phyloP scores from a whole-genome alignment of 2,329 filamentous ascomycete genomes.

The Fusarium secorum region DNA sequence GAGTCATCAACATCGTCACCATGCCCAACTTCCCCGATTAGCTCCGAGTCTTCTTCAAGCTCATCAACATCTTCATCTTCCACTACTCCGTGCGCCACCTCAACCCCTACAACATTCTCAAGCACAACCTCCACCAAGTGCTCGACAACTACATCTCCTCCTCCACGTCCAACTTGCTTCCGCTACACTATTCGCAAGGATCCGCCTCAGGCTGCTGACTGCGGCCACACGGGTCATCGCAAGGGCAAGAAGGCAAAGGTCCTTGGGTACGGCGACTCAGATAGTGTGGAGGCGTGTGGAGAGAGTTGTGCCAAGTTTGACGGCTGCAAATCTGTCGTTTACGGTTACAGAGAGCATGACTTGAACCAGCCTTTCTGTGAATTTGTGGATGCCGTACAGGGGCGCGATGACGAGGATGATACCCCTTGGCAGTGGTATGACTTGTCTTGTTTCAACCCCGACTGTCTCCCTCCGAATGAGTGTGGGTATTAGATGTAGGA shows the following conservation, averaged over 20 bases:
- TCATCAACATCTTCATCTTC: neutral
- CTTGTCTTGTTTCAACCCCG: conserved; percentile 26
- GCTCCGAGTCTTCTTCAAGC: neutral
- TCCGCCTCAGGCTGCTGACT: conserved; percentile 4
- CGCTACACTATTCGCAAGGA: conserved; percentile 22
- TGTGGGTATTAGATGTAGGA: conserved; percentile 15
- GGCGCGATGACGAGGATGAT: conserved; percentile 20
- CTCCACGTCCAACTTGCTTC: conserved; percentile 20
- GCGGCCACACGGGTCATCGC: conserved; percentile 10
- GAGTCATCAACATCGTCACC: neutral
- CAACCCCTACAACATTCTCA: neutral
- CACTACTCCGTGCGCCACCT: neutral
- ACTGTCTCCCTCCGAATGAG: conserved; percentile 16
- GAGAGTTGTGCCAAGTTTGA: conserved; percentile 20
- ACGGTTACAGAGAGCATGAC: conserved; percentile 20
- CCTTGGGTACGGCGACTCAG: conserved; percentile 17
- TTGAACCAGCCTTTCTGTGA: conserved; percentile 27
- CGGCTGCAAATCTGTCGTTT: conserved; percentile 20
- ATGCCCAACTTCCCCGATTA: neutral
- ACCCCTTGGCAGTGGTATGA: conserved; percentile 25
- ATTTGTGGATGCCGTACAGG: conserved; percentile 1
- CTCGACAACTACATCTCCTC: neutral
- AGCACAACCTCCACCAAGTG: neutral
- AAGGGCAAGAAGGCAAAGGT: conserved; percentile 16
- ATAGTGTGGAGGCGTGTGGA: conserved; percentile 24